phyloP scores from a whole-genome alignment of 2,329 filamentous ascomycete genomes.

The Aspergillus sp. region DNA sequence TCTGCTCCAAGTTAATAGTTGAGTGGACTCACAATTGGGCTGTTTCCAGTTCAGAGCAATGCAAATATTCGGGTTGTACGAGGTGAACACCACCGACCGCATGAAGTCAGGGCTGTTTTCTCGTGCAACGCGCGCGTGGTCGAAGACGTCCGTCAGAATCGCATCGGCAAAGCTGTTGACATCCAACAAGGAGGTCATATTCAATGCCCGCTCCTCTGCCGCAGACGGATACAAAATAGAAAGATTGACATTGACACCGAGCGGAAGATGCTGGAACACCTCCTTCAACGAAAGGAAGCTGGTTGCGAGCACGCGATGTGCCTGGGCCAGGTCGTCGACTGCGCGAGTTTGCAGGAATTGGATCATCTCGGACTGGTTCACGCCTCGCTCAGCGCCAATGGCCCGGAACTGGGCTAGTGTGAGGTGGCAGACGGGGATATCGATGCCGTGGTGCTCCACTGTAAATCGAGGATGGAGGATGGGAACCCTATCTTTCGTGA shows the following conservation, averaged over 20 bases:
- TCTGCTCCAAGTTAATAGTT: not conserved
- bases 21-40: conserved; percentile 72
- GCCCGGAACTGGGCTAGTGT: conserved; percentile 60
- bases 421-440: conserved; percentile 77
- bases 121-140: conserved; percentile 73
- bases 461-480: conserved; percentile 87
- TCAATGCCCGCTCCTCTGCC: conserved; percentile 67
- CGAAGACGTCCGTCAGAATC: conserved; percentile 81
- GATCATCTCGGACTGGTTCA: conserved; percentile 25
- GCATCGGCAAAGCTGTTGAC: conserved; percentile 84
- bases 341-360: conserved; percentile 31
- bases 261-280: conserved; percentile 70
- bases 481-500: conserved; percentile 82
- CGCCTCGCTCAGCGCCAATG: conserved; percentile 38
- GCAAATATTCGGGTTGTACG: conserved; percentile 85
- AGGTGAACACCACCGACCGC: conserved; percentile 88
- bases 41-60: conserved; percentile 99
- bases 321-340: conserved; percentile 53
- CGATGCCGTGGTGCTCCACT: conserved; percentile 69
- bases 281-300: conserved; percentile 79
- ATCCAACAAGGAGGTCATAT: conserved; percentile 72
- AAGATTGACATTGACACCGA: conserved; percentile 83
- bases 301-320: conserved; percentile 69
- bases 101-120: conserved; percentile 68
- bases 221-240: conserved; percentile 82